Evolutionary conservation across 2,329 filamentous ascomycete genomes (phyloP).

Genomic region (Venturia carpophila): DNA sequence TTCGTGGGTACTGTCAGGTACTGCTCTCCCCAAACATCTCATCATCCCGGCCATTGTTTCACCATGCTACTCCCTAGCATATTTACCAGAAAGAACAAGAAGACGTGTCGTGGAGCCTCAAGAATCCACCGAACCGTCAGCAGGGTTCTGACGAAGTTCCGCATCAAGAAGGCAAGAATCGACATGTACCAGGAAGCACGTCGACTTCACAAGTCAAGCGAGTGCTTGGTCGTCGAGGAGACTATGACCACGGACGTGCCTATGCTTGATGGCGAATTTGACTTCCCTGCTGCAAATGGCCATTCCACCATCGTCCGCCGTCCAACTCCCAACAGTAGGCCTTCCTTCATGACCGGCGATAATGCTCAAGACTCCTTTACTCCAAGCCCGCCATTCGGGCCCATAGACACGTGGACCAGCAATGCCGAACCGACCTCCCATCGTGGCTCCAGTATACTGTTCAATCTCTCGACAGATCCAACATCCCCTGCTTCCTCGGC

Average conservation of each 20-base stretch:
- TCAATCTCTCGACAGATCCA: constrained; percentile 3
- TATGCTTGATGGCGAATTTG: constrained; percentile 6
- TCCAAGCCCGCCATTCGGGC: constrained; percentile 13
- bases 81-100: constrained; percentile 5
- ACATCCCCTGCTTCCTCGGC: background rate
- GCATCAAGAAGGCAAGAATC: constrained; percentile 3
- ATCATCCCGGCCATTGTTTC: background rate
- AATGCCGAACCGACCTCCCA: background rate
- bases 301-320: constrained; percentile 8
- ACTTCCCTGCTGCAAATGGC: background rate
- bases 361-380: constrained; percentile 14
- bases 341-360: constrained; percentile 4
- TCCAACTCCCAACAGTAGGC: background rate
- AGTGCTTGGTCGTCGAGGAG: background rate
- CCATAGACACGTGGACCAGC: constrained; percentile 4
- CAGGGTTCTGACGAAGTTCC: background rate
- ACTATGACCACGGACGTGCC: background rate
- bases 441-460: background rate
- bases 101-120: background rate
- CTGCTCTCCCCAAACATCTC: background rate
- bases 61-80: constrained; percentile 1
- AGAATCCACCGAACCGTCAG: constrained; percentile 4
- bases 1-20: background rate
- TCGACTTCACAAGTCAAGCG: background rate
- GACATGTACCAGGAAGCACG: constrained; percentile 7